Base-by-base conservation (phyloP, 768 basidiomycete species). In the Chalciporus pseudorubinellus region DNA sequence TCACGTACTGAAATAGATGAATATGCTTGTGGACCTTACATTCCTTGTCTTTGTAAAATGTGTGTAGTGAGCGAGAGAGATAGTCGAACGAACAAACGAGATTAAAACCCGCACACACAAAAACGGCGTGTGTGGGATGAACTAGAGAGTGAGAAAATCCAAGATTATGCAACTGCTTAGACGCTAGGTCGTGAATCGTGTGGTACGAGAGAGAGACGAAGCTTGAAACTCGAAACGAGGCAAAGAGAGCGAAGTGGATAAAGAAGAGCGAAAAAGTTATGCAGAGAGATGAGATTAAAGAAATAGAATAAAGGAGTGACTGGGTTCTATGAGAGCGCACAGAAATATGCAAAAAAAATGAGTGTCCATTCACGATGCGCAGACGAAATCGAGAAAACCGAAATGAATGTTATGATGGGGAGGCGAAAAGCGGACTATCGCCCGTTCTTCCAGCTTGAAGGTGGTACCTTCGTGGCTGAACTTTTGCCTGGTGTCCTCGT, bases 361-460 rank as follows among this genome's bases (percentile, higher is more conserved):
- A 36, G n/a, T 7, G 40, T 36, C 34, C 34, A 16, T 36, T 36
- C 16, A 36, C 34, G n/a, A 36, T 9, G 16, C 16, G 28, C 16
- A 21, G 26, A 24, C 26, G 18, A 28, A 12, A 18, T n/a, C n/a
- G 18, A 43, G n/a, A 11, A 18, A 28, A 26, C 8, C 22, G 18
- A 43, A 38, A 28, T 18, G 2, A 20, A 16, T 31, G 13, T 12
- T 36, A 36, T 22, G 19, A n/a, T 6, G 3, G 28, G 5, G 8
- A n/a, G n/a, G 26, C 26, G 5, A 26, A 36, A 36, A 7, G 16
- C n/a, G 34, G 22, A 19, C 56, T 42, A 68, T 29, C 61, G 62
- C 4, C 54, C 24, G 40, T 9, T 68, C 65, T 79, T 83, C 83
- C 83, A 85, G 56, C 83, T 84, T 31, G 83, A 85, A 12, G 83